Percentiles rank a stretch among this genome's conserved stretches.
phyloP scores from a whole-genome alignment of 306 rosid species.

The Ziziphus jujuba region DNA sequence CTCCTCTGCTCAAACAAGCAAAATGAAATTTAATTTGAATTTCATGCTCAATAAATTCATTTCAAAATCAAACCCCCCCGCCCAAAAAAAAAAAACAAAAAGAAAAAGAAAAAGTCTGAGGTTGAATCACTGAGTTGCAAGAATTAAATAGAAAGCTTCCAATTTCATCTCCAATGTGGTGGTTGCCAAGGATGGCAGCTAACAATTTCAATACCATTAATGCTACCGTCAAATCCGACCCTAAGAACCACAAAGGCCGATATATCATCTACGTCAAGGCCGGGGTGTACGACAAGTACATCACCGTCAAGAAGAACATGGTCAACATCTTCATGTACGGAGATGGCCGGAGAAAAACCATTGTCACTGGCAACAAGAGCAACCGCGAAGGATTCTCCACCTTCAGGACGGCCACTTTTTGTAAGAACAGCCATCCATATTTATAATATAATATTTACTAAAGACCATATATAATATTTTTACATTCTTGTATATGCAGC shows the following conservation, averaged over 20 bases:
- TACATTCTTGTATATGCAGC: constrained; percentile 31
- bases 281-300: constrained; percentile 56
- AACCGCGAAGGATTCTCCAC: constrained; percentile 35
- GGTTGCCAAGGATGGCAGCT: constrained; percentile 77
- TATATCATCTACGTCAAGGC: constrained; percentile 64
- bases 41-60: too few relatives aligned
- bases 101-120: too few relatives aligned
- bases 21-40: too few relatives aligned
- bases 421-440: too few relatives aligned
- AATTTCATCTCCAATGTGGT: constrained; percentile 51
- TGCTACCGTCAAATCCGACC: constrained; percentile 49
- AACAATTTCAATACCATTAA: constrained; percentile 48
- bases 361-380: constrained; percentile 53
- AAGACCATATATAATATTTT: too few relatives aligned
- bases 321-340: constrained; percentile 55
- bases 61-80: too few relatives aligned
- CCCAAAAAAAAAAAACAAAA: too few relatives aligned
- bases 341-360: constrained; percentile 58
- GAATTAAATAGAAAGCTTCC: too few relatives aligned
- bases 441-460: not conserved
- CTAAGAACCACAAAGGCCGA: constrained; percentile 35
- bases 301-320: constrained; percentile 27
- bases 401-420: constrained; percentile 47
- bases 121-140: too few relatives aligned
- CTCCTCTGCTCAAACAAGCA: too few relatives aligned